These are phyloP conservation scores for Mycena sp. DNA, from an alignment of 1,284 basidiomycete genomes.

Conservation along the genomic window DNA sequence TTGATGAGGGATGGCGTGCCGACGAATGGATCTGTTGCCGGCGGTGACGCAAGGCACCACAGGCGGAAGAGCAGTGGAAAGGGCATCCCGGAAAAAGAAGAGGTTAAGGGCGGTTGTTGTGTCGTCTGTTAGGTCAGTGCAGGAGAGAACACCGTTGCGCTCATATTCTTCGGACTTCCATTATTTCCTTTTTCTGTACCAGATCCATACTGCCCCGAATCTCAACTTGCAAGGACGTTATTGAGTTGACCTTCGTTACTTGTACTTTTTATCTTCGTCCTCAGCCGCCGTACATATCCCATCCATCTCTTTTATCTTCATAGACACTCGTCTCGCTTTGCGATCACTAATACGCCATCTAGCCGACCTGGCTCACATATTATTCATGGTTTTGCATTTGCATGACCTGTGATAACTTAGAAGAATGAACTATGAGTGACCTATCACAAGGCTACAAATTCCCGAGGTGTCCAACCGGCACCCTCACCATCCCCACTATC, in stretches of 20 bases:
- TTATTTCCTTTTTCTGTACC: slow-evolving; percentile 18
- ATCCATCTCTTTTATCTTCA: slow-evolving; percentile 23
- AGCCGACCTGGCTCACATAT: not conserved
- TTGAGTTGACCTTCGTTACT: slow-evolving; percentile 18
- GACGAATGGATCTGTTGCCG: slow-evolving; percentile 14
- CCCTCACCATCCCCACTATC: too few relatives aligned
- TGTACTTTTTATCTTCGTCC: slow-evolving; percentile 12
- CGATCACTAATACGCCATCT: slow-evolving; percentile 18
- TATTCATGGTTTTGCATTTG: slow-evolving; percentile 1
- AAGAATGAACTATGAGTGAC: not conserved
- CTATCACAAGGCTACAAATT: slow-evolving; percentile 11
- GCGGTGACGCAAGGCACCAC: slow-evolving; percentile 55
- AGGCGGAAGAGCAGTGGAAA: slow-evolving; percentile 62
- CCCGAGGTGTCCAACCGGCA: not conserved
- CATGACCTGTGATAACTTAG: not conserved
- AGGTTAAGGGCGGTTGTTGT: slow-evolving; percentile 61
- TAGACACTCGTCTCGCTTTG: slow-evolving; percentile 22
- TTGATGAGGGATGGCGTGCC: slow-evolving; percentile 87
- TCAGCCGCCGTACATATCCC: slow-evolving; percentile 12
- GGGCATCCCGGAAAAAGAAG: slow-evolving; percentile 55
- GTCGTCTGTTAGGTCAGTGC: slow-evolving; percentile 57
- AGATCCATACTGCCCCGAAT: slow-evolving; percentile 11
- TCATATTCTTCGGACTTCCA: slow-evolving; percentile 16
- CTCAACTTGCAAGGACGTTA: slow-evolving; percentile 25
- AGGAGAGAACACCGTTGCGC: slow-evolving; percentile 12